A percentile compares a stretch with the other conserved stretches of the same genome.
Evolutionary conservation across 1,284 basidiomycete genomes (phyloP).

Genomic region (Psilocybe mexicana): DNA sequence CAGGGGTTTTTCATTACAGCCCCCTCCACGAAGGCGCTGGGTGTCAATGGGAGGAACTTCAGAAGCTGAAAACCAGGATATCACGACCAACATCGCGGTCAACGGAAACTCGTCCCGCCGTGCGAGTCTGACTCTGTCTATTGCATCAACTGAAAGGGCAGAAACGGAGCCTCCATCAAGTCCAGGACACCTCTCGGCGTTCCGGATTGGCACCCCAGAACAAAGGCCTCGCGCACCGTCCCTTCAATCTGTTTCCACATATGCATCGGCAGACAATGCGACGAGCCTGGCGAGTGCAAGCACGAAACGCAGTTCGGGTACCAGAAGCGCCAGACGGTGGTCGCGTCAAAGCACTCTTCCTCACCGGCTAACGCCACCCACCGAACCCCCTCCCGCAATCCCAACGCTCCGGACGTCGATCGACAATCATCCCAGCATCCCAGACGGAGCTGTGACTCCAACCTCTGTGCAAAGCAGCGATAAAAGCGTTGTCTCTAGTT

Average conservation of each 20-base stretch:
- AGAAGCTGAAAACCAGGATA: constrained; percentile 27
- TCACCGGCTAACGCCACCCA: constrained; percentile 55
- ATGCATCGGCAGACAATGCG: constrained; percentile 43
- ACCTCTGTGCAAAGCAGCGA: constrained; percentile 46
- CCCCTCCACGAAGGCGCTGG: constrained; percentile 63
- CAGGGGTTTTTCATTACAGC: constrained; percentile 50
- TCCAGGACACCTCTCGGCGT: constrained; percentile 25
- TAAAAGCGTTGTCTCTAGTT: constrained; percentile 47
- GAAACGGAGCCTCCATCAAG: constrained; percentile 26
- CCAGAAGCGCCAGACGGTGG: constrained; percentile 46
- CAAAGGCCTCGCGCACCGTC: constrained; percentile 45
- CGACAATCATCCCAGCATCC: constrained; percentile 35
- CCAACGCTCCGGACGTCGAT: constrained; percentile 29
- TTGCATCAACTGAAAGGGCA: constrained; percentile 20
- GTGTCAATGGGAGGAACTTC: constrained; percentile 35
- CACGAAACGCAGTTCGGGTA: constrained; percentile 40
- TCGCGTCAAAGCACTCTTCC: constrained; percentile 59
- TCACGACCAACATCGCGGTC: background rate
- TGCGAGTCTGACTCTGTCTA: constrained; percentile 15
- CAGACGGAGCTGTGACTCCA: constrained; percentile 39
- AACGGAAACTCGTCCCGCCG: constrained; percentile 12
- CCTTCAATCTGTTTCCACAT: constrained; percentile 55
- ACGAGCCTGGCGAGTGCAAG: constrained; percentile 38
- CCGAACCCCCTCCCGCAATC: constrained; percentile 55
- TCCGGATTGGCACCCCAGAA: constrained; percentile 39